Evolutionary conservation across 805 yeast genomes (phyloP), one percentile per base, ranked within the genome.

Genomic region (Candida palmyrensis): DNA sequence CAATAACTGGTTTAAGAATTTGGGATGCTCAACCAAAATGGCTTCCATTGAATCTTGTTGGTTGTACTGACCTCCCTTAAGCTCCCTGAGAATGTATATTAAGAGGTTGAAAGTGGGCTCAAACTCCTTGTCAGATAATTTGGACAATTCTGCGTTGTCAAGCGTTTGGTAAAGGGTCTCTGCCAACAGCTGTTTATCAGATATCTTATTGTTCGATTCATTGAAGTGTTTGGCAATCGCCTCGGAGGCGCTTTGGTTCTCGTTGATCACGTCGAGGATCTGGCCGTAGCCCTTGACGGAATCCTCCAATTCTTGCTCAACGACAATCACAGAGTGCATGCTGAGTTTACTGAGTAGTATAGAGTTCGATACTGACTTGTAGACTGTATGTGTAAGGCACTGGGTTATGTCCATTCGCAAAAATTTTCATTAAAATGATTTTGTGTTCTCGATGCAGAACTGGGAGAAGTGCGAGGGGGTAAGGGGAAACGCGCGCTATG

Each of bases 91-190:
- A 27, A 66, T 53, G 43, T 62, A 59, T 20, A 57, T 47, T 37
- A 62, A 48, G 45, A 66, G 55, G 44, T 66, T 62, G 51, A 64
- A 61, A n/a, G 69, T 51, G 16, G 71, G 64, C 49, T 66, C 72
- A 34, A 66, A 66, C 36, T 65, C 71, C 39, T 56, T 63, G 49
- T 66, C 71, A 30, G 57, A 49, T 44, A 66, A 59, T 35, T 55
- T 51, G 20, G 49, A 45, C 40, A 66, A 54, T 14, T 36, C 45
- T n/a, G 48, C 51, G 25, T 55, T 47, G 11, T 47, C 44, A 18
- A 67, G 49, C n/a, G 49, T 49, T 11, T 39, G 49, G 37, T 53
- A 45, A 31, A 66, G 46, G 22, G 41, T 45, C 21, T 48, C 32
- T 27, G 55, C 49, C 42, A 66, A 49, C 30, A 47, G 57, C 13